Conservation (phyloP, 108 stramenopile species). For the Fragilariopsis cylindrus region DNA sequence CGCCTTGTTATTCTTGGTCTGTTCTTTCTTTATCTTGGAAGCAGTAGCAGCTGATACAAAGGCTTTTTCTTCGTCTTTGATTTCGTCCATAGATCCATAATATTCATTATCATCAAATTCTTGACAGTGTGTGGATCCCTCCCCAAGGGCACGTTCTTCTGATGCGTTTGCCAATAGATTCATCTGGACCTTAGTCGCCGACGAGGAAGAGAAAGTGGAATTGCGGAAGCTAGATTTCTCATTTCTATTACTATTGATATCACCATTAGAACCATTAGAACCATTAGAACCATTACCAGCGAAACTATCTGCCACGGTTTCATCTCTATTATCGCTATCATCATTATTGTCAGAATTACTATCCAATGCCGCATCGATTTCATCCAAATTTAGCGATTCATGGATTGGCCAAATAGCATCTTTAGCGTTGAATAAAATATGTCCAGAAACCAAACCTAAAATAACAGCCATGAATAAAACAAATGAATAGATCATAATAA, state of each 20-base stretch:
- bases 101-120: slow-evolving; percentile 4
- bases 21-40: background rate
- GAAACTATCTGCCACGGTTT: background rate
- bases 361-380: slow-evolving; percentile 3
- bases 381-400: slow-evolving; percentile 14
- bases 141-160: background rate
- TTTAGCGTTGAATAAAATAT: slow-evolving; percentile 74
- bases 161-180: too few species aligned
- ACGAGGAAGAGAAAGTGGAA: background rate
- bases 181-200: too few species aligned
- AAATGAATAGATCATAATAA: slow-evolving; percentile 79
- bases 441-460: slow-evolving; percentile 70
- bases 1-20: background rate
- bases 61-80: background rate
- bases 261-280: background rate
- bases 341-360: slow-evolving; percentile 9
- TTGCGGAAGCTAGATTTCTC: background rate
- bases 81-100: slow-evolving; percentile 5
- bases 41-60: background rate
- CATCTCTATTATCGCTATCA: background rate
- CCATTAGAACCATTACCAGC: background rate
- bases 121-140: slow-evolving; percentile 9
- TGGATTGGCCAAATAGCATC: slow-evolving; percentile 45
- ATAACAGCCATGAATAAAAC: slow-evolving; percentile 66
- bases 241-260: background rate